Evolutionary conservation across 176 grass and related monocot species (phyloP), one percentile per base, ranked within the genome.

Genomic region (Calamus simplicifolius): DNA sequence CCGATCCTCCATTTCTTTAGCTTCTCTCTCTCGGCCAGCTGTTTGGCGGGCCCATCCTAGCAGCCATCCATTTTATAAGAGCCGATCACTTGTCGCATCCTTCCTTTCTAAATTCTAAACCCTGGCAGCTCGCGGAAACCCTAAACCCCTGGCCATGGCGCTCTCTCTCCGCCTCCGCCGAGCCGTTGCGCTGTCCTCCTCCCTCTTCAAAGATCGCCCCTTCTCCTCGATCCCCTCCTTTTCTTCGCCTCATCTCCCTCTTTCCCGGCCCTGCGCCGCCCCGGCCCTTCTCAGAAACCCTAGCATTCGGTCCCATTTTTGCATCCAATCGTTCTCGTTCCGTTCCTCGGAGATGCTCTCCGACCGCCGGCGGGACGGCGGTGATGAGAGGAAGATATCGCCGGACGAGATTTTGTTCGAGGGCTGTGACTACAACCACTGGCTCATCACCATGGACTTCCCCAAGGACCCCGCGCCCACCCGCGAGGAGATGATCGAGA

Each of bases 401-500:
- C 83, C 87, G 58, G 87, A 90, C 2, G 92, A 96, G 59, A 90
- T 96, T 60, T 75, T 88, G 58, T 90, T 90, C 49, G 87, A 96
- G 72, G 91, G 92, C 3, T 96, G 92, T 71, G 92, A 96, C 57
- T 96, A 85, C 81, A 97, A 91, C 50, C 83, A 97, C 80, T 97
- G 87, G 92, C 79, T 97, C 72, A 91, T 97, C 75, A 97, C 92
- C 52, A 97, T 97, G 87, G 87, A 97, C 19, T 97, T 97, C 77
- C 81, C 87, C 3, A 61, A 72, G 27, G 87, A 91, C n/a, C 86
- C 92, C 19, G 84, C 90, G 58, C 84, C 92, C 1, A 66, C 87
- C n/a, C 83, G 76, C 16, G 87, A 97, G 50, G 87, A 88, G 81
- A 97, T 97, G 92, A 77, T 91, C 51, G 92, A 97, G 77, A 88